Base-by-base conservation (phyloP, 2,329 filamentous ascomycete species). In the Alternaria gaisen region DNA sequence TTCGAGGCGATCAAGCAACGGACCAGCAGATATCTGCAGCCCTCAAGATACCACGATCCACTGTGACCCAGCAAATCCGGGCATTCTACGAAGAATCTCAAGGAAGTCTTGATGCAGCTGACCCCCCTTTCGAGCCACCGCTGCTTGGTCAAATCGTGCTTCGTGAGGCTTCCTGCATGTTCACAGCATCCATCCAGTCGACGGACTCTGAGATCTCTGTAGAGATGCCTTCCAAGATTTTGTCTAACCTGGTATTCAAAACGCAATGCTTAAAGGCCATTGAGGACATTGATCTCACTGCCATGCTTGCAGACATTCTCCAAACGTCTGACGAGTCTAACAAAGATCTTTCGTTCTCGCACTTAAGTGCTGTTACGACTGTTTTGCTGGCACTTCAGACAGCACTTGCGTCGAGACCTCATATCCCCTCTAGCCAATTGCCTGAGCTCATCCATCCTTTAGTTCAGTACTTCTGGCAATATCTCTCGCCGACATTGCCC, bases 401-500 rank as follows among this genome's bases (percentile, higher is more conserved):
- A 18, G 65, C 70, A 40, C 61, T 56, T 28, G 60, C 66, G 5
- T 69, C 66, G 2, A 58, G 71, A 7, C 68, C 72, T 7, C 77
- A 74, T 34, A 68, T 80, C 52, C 47, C 68, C 41, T 46, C 62
- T 16, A 71, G 79, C n/a, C 84, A 88, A 24, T 74, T 90, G 51
- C 90, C 84, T 56, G 84, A 81, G 56, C 80, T 97, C 9, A 86
- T 94, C 5, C 84, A 87, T 20, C 84, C 87, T 28, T 81, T 98
- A 22, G 88, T 95, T 16, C 83, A 83, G 2, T 86, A 90, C 57
- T 85, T 94, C 0, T 99, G 95, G 95, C 78, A 82, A 5, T 93
- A 92, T 71, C 80, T 99, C 40, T 91, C 93, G 0, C 90, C 92
- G n/a, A 85, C 89, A 12, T 89, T 90, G 64, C 93, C 94, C 0